Evolutionary conservation across 257 asterid genomes (phyloP).

Genomic region (Solanum sitiens): DNA sequence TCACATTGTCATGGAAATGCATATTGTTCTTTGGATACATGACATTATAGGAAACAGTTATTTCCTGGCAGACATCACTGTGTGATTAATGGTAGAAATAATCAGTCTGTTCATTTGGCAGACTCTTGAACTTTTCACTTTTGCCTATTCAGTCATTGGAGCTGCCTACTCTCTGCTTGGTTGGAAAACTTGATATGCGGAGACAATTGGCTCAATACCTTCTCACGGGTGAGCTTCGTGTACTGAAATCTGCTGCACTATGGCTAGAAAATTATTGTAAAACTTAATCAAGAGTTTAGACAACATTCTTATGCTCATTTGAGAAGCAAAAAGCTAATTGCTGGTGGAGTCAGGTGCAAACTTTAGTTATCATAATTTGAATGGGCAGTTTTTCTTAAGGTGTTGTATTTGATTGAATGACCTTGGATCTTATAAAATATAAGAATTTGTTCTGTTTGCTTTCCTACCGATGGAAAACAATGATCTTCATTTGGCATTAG

Average conservation of each 20-base stretch:
- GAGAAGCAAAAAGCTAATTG: not conserved
- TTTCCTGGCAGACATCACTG: not conserved
- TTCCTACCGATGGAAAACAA: not conserved
- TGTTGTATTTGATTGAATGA: not conserved
- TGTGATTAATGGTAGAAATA: not conserved
- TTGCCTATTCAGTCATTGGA: constrained; percentile 16
- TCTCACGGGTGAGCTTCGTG: constrained; percentile 57
- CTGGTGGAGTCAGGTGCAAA: not conserved
- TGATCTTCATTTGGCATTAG: not conserved
- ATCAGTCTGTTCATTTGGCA: not conserved
- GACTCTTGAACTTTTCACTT: not conserved
- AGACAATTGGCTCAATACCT: constrained; percentile 53
- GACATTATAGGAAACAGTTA: not conserved
- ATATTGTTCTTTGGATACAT: not conserved
- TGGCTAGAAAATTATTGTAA: constrained; percentile 64
- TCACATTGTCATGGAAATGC: not conserved
- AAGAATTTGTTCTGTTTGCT: not conserved
- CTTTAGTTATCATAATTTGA: not conserved
- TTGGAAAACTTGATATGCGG: constrained; percentile 27
- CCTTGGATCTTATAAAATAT: not conserved
- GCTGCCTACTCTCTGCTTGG: not conserved
- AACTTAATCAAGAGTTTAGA: constrained; percentile 4
- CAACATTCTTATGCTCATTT: not conserved
- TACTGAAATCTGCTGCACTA: constrained; percentile 57
- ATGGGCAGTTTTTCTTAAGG: not conserved